phyloP scores from a whole-genome alignment of 768 basidiomycete species.

The Trametes maxima region DNA sequence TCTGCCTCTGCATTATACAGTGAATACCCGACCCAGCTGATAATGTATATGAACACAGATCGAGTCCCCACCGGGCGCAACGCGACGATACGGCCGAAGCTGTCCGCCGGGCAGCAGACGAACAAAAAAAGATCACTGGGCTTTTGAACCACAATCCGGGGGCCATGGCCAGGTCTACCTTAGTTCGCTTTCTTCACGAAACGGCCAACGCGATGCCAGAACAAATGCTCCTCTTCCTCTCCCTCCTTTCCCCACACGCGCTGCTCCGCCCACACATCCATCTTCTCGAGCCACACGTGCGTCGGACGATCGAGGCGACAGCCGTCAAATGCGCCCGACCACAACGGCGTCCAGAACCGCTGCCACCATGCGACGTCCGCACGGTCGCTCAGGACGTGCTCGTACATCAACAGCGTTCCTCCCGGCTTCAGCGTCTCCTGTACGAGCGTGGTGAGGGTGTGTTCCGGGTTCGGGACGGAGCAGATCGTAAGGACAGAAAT shows the following conservation, averaged over 20 bases:
- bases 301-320: slow-evolving; percentile 64
- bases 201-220: slow-evolving; percentile 60
- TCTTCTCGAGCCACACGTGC: slow-evolving; percentile 46
- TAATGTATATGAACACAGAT: too few species aligned
- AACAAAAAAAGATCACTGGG: too few species aligned
- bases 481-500: slow-evolving; percentile 69
- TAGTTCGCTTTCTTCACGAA: slow-evolving; percentile 47
- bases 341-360: slow-evolving; percentile 69
- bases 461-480: slow-evolving; percentile 58
- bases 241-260: slow-evolving; percentile 51
- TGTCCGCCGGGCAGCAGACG: too few species aligned
- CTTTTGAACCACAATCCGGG: background rate
- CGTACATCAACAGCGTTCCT: slow-evolving; percentile 66
- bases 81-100: too few species aligned
- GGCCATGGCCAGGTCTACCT: background rate
- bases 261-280: slow-evolving; percentile 51
- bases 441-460: slow-evolving; percentile 48
- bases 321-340: slow-evolving; percentile 61
- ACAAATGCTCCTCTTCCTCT: slow-evolving; percentile 59
- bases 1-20: too few species aligned
- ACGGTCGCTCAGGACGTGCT: slow-evolving; percentile 63
- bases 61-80: too few species aligned
- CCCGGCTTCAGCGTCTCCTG: slow-evolving; percentile 61
- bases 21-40: too few species aligned
- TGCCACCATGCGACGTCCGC: slow-evolving; percentile 73